Evolutionary conservation across 106 monocot species (phyloP).

Genomic region (Iris macrosiphon): DNA sequence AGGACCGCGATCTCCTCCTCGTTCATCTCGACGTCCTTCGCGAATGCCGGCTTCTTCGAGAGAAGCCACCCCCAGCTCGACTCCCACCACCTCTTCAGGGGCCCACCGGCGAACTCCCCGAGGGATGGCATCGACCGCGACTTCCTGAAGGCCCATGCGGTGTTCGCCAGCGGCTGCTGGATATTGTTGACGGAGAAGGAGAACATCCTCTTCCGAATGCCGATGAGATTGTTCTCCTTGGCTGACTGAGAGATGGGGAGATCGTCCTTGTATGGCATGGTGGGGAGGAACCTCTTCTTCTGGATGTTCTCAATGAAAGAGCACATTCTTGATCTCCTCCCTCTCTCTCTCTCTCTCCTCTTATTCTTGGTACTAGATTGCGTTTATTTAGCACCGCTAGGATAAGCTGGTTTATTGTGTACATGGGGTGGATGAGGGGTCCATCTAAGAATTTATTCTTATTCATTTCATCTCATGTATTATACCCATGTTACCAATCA

Average conservation of each 20-base stretch:
- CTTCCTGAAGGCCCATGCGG: conserved; percentile 40
- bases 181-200: conserved; percentile 68
- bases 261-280: conserved; percentile 50
- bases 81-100: conserved; percentile 71
- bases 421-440: conserved; percentile 25
- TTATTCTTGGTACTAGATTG: neutral
- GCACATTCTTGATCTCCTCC: conserved; percentile 16
- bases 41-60: conserved; percentile 58
- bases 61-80: conserved; percentile 60
- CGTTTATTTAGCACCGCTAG: neutral
- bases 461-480: conserved; percentile 1
- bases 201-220: conserved; percentile 61
- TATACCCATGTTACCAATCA: too few relatives aligned
- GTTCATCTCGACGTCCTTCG: conserved; percentile 79
- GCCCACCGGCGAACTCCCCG: conserved; percentile 40
- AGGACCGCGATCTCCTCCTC: conserved; percentile 64
- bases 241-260: conserved; percentile 33
- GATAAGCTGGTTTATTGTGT: conserved; percentile 36
- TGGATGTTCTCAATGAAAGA: conserved; percentile 44
- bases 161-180: conserved; percentile 33
- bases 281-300: conserved; percentile 57
- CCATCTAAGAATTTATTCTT: conserved; percentile 7
- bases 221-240: conserved; percentile 19
- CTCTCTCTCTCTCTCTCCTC: neutral
- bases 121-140: conserved; percentile 69